Percentiles rank a stretch among this genome's conserved stretches.
phyloP scores from a whole-genome alignment of 2,329 filamentous ascomycete genomes.

The Ophiostoma ulmi region DNA sequence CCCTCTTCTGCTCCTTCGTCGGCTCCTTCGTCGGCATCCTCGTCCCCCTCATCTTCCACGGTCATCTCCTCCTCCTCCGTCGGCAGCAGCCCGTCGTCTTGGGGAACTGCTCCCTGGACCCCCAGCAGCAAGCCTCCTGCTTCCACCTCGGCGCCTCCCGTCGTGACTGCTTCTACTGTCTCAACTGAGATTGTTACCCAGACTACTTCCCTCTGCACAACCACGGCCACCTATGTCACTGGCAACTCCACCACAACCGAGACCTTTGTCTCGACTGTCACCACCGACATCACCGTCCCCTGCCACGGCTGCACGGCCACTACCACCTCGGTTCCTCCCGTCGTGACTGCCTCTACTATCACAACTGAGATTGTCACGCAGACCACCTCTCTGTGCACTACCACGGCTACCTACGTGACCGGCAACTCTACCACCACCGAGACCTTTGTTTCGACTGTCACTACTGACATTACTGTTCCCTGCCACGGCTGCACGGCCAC shows the following conservation, averaged over 20 bases:
- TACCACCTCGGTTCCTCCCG: neutral
- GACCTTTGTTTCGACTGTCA: conserved; percentile 14
- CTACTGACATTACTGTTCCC: conserved; percentile 13
- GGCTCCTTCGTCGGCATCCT: neutral
- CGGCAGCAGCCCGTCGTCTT: conserved; percentile 5
- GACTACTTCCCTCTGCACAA: neutral
- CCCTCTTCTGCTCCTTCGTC: neutral
- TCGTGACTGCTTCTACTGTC: conserved; percentile 1
- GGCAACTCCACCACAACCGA: neutral
- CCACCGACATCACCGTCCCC: conserved; percentile 13
- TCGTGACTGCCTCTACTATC: neutral
- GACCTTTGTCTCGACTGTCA: conserved; percentile 14
- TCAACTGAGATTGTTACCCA: conserved; percentile 11
- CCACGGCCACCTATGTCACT: conserved; percentile 11
- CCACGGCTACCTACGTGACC: conserved; percentile 15
- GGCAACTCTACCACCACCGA: neutral
- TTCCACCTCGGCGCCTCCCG: conserved; percentile 3
- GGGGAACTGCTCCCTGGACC: conserved; percentile 10
- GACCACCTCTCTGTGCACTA: conserved; percentile 3
- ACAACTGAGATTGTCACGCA: neutral
- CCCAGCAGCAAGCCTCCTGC: neutral
- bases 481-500: conserved; percentile 20
- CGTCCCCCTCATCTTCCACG: neutral
- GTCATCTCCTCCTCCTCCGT: conserved; percentile 8
- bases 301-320: conserved; percentile 11